Conservation (phyloP, 192 early-diverging fungal species). For the Entomortierella chlamydospora region DNA sequence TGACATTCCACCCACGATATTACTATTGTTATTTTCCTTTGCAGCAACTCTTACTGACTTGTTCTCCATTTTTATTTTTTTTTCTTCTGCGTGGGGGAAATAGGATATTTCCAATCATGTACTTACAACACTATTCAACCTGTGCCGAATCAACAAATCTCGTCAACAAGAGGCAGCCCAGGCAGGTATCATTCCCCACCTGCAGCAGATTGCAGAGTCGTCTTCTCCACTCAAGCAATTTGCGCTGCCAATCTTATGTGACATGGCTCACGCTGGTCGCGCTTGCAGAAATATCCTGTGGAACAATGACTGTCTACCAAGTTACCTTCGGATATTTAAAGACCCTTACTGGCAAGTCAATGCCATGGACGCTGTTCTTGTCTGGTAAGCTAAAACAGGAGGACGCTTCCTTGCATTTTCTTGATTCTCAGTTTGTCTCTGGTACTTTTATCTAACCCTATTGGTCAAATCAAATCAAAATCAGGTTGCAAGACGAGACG, state of each 20-base stretch:
- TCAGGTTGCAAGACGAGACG: conserved; percentile 55
- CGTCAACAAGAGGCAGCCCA: conserved; percentile 67
- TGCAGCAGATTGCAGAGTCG: conserved; percentile 58
- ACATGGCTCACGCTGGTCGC: conserved; percentile 66
- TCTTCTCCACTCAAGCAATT: conserved; percentile 68
- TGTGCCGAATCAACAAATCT: conserved; percentile 68
- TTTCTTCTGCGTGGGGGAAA: not conserved
- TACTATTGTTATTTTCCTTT: no score
- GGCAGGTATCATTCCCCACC: conserved; percentile 67
- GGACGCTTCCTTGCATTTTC: no score
- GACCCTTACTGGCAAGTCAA: conserved; percentile 70
- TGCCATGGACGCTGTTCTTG: conserved; percentile 68
- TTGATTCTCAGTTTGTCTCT: not conserved
- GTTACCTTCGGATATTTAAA: conserved; percentile 63
- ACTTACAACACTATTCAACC: conserved; percentile 68
- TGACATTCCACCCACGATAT: no score
- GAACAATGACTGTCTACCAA: conserved; percentile 55
- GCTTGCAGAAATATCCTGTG: conserved; percentile 61
- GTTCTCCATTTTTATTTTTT: not conserved
- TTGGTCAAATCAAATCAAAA: not conserved
- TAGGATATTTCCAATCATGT: conserved; percentile 70
- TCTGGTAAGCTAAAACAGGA: conserved; percentile 61
- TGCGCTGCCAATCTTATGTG: conserved; percentile 70
- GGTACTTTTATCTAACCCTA: not conserved
- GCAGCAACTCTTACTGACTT: not conserved